Evolutionary conservation across 495 filamentous ascomycete genomes (phyloP).

Genomic region (Daldinia childiae): DNA sequence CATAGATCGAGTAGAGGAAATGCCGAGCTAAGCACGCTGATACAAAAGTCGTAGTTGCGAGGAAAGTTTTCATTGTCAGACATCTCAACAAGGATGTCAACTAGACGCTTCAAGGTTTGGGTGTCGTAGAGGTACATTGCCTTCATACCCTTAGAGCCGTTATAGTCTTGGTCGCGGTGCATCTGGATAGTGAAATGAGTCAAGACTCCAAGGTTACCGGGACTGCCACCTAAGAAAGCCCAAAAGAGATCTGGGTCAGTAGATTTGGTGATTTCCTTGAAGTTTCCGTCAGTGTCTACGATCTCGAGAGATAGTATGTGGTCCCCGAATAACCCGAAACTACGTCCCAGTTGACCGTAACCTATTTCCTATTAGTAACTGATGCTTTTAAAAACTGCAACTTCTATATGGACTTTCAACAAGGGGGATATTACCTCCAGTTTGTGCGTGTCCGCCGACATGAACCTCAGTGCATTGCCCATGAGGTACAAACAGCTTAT

Average conservation of each 20-base stretch:
- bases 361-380: constrained; percentile 31
- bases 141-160: constrained; percentile 50
- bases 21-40: constrained; percentile 53
- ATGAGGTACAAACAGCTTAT: constrained; percentile 54
- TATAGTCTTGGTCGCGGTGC: constrained; percentile 51
- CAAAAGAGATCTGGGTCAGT: constrained; percentile 53
- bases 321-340: constrained; percentile 56
- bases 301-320: constrained; percentile 52
- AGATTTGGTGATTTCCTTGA: constrained; percentile 50
- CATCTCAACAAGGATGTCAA: constrained; percentile 53
- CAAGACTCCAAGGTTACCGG: constrained; percentile 55
- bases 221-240: constrained; percentile 56
- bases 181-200: constrained; percentile 55
- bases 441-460: constrained; percentile 55
- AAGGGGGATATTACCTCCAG: constrained; percentile 43
- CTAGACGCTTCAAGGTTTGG: constrained; percentile 45
- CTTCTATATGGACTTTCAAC: background rate
- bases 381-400: background rate
- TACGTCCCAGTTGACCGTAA: constrained; percentile 53
- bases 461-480: constrained; percentile 55
- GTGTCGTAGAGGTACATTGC: constrained; percentile 47
- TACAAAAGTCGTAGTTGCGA: constrained; percentile 54
- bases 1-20: constrained; percentile 46
- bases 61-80: constrained; percentile 52
- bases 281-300: constrained; percentile 50